These are phyloP conservation scores for Trametes maxima DNA, from an alignment of 768 basidiomycete species.

Conservation along the genomic window DNA sequence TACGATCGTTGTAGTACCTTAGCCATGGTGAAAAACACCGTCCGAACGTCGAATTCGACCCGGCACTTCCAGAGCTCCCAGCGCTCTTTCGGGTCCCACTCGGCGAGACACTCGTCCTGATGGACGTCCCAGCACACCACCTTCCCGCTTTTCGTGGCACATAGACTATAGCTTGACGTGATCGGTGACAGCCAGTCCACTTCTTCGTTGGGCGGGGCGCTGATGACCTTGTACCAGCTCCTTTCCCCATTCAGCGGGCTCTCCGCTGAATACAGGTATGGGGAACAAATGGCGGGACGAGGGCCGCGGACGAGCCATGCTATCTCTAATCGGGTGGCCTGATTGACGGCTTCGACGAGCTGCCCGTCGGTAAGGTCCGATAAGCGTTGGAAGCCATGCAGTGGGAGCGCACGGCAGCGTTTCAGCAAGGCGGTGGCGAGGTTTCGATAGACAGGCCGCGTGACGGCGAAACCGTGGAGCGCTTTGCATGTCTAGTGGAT, in stretches of 20 bases:
- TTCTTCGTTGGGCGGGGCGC: conserved; percentile 65
- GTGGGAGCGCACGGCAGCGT: conserved; percentile 67
- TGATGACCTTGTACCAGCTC: conserved; percentile 69
- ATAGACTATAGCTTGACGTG: conserved; percentile 75
- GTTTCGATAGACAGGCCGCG: conserved; percentile 68
- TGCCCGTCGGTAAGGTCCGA: conserved; percentile 63
- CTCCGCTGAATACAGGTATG: conserved; percentile 27
- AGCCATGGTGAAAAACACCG: conserved; percentile 78
- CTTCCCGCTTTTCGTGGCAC: conserved; percentile 73
- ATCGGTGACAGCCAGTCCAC: conserved; percentile 81
- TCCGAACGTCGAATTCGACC: conserved; percentile 71
- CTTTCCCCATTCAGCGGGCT: conserved; percentile 4
- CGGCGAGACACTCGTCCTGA: conserved; percentile 58
- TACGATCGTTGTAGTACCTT: conserved; percentile 46
- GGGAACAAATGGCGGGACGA: conserved; percentile 44
- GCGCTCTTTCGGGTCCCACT: conserved; percentile 62
- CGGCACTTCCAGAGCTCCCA: conserved; percentile 83
- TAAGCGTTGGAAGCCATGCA: conserved; percentile 69
- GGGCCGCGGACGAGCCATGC: conserved; percentile 66
- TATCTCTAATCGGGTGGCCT: conserved; percentile 59
- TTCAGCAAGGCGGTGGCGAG: conserved; percentile 63
- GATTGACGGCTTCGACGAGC: conserved; percentile 64
- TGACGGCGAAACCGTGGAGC: conserved; percentile 60
- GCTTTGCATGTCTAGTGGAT: conserved; percentile 52
- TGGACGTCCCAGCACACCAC: conserved; percentile 80